Conservation (phyloP, 2,329 filamentous ascomycete species). For the Fusarium sp. region DNA sequence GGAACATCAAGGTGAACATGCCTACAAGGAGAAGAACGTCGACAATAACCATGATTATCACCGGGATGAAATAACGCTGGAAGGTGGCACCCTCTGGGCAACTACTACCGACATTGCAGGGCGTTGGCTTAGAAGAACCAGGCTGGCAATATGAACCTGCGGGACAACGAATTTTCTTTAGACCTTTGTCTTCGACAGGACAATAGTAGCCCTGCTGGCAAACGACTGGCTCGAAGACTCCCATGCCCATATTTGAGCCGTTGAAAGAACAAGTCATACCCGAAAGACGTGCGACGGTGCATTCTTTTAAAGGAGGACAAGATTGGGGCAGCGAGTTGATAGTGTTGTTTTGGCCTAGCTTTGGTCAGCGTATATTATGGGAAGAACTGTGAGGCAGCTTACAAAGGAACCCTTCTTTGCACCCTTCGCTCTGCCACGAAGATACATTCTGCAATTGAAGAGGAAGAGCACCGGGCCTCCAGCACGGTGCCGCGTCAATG, state of each 20-base stretch:
- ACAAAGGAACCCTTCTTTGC: slow-evolving; percentile 57
- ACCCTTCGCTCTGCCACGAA: slow-evolving; percentile 53
- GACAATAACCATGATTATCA: slow-evolving; percentile 55
- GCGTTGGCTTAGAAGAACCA: slow-evolving; percentile 59
- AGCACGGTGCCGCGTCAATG: slow-evolving; percentile 55
- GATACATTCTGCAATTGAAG: slow-evolving; percentile 53
- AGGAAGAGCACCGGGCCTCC: slow-evolving; percentile 53
- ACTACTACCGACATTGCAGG: slow-evolving; percentile 58
- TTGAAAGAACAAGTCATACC: slow-evolving; percentile 49
- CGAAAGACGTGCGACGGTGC: slow-evolving; percentile 52
- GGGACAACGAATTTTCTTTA: slow-evolving; percentile 56
- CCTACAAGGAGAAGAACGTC: slow-evolving; percentile 56
- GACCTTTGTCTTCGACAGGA: slow-evolving; percentile 51
- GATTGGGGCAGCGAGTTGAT: slow-evolving; percentile 59
- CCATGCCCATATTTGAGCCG: slow-evolving; percentile 55
- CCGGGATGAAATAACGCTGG: slow-evolving; percentile 57
- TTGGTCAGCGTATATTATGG: background rate
- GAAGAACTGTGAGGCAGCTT: slow-evolving; percentile 26
- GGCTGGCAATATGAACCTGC: slow-evolving; percentile 62
- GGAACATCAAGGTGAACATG: slow-evolving; percentile 37
- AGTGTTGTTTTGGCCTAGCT: slow-evolving; percentile 56
- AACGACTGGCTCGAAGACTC: slow-evolving; percentile 62
- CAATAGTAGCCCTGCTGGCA: slow-evolving; percentile 63
- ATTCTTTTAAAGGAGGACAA: slow-evolving; percentile 52
- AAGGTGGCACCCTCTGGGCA: slow-evolving; percentile 58